Evolutionary conservation across 495 filamentous ascomycete genomes (phyloP).

Genomic region (Sordaria brevicollis): DNA sequence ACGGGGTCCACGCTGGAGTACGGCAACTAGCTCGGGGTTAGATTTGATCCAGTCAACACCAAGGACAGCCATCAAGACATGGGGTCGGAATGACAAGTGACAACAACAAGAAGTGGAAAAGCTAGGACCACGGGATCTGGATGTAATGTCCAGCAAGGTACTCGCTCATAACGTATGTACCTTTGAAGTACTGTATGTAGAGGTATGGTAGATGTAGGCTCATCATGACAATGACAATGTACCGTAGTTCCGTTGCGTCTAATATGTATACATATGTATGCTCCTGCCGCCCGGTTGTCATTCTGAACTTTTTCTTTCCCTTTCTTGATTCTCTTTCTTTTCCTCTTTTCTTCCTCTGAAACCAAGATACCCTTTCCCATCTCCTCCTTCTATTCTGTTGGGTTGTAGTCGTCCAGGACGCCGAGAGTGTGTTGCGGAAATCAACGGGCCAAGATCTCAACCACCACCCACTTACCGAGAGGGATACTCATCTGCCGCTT

Average conservation of each 20-base stretch:
- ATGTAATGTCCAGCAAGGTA: neutral
- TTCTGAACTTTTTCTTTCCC: neutral
- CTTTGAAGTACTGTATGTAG: neutral
- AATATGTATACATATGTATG: neutral
- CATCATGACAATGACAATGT: neutral
- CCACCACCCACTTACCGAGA: neutral
- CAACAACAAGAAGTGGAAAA: neutral
- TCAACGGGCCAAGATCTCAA: neutral
- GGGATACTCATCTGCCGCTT: slow-evolving; percentile 1
- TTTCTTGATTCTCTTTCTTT: slow-evolving; percentile 1
- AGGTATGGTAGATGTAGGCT: too few relatives aligned
- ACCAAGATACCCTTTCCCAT: neutral
- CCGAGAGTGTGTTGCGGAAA: neutral
- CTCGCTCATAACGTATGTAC: neutral
- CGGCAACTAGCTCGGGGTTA: neutral
- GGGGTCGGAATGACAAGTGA: neutral
- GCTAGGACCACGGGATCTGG: neutral
- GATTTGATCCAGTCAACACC: neutral
- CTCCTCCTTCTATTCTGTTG: neutral
- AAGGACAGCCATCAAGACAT: neutral
- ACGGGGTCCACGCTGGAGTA: neutral
- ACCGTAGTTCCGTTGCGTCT: too few relatives aligned
- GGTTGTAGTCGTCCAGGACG: neutral
- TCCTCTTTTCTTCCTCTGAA: neutral
- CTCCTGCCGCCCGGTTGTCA: neutral